These are phyloP conservation scores for Saxophila tyrrhenica DNA, from an alignment of 495 filamentous ascomycete genomes.

Conservation along the genomic window DNA sequence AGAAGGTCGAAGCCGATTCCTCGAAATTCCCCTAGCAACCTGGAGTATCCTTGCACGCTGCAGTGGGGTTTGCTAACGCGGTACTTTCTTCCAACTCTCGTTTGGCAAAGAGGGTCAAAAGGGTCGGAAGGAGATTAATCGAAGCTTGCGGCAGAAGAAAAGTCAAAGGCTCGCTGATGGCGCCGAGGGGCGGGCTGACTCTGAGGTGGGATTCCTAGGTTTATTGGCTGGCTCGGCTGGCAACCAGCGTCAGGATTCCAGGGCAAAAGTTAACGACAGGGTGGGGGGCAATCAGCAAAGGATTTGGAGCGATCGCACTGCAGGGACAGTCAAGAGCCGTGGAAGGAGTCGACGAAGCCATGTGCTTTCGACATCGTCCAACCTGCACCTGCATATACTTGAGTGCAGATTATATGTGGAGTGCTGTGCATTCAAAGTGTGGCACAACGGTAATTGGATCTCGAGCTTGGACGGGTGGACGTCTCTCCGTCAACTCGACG, in stretches of 20 bases:
- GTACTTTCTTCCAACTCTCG: no score
- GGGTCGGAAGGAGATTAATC: no score
- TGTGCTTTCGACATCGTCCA: not conserved
- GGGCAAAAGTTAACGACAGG: not conserved
- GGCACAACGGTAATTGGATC: constrained; percentile 5
- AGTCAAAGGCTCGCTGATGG: no score
- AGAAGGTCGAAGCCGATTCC: not conserved
- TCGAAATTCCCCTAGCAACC: not conserved
- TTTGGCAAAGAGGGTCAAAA: no score
- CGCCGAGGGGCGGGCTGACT: no score
- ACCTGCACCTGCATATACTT: not conserved
- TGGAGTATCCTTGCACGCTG: not conserved
- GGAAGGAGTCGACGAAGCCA: no score
- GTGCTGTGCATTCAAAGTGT: not conserved
- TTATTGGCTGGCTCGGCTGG: not conserved
- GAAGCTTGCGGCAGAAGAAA: no score
- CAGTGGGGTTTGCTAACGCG: no score
- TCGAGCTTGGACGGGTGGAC: not conserved
- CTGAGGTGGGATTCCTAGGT: no score
- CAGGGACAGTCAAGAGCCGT: no score
- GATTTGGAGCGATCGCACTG: no score
- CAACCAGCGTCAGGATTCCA: not conserved
- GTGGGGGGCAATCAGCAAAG: not conserved
- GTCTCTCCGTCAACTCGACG: not conserved
- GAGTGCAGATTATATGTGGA: not conserved